Percentiles rank a stretch among this genome's conserved stretches.
Conservation (phyloP, 1,284 basidiomycete species). For the Pyrrhoderma lamaoense region DNA sequence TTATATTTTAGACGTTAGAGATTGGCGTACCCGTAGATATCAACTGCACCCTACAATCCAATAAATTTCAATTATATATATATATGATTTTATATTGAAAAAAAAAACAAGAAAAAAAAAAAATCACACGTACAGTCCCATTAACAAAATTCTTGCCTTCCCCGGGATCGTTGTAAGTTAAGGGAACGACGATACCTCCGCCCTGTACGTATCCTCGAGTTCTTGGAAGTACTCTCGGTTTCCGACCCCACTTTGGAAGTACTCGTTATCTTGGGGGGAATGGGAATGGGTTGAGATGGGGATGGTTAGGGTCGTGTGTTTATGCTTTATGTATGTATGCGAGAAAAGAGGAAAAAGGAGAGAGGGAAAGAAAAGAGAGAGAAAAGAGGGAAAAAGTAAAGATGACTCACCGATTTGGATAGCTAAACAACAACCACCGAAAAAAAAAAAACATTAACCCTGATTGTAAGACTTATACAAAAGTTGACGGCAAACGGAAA, state of each 20-base stretch:
- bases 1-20: background rate
- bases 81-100: no score
- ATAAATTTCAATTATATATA: no score
- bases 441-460: no score
- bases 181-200: slow-evolving; percentile 58
- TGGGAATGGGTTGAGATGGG: background rate
- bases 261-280: slow-evolving; percentile 66
- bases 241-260: slow-evolving; percentile 39
- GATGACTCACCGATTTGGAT: slow-evolving; percentile 56
- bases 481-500: background rate
- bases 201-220: slow-evolving; percentile 48
- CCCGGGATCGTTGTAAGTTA: slow-evolving; percentile 68
- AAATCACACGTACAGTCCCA: slow-evolving; percentile 37
- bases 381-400: no score
- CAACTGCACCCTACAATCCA: slow-evolving; percentile 47
- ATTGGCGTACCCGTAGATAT: slow-evolving; percentile 43
- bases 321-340: no score
- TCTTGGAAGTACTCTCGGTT: slow-evolving; percentile 61
- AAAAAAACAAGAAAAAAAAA: slow-evolving; percentile 33
- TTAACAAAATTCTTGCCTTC: slow-evolving; percentile 58
- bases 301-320: no score
- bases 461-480: background rate
- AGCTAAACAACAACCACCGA: slow-evolving; percentile 37
- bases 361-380: no score
- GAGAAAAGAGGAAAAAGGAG: no score